Percentiles rank a stretch among this genome's conserved stretches.
Evolutionary conservation across 257 asterid species (phyloP).

Genomic region (Primulina tabacum): DNA sequence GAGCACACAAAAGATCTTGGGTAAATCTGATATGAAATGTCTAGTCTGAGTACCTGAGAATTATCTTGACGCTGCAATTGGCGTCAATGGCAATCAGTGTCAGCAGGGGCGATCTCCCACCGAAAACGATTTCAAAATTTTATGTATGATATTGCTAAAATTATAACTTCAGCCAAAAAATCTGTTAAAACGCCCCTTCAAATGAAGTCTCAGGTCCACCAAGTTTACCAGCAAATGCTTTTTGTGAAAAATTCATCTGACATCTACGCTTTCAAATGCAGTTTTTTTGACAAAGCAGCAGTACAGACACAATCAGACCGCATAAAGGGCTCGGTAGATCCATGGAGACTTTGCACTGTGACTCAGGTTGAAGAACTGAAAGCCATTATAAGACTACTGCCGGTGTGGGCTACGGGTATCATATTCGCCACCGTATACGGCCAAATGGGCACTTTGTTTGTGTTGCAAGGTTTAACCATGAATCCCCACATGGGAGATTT

Average conservation of each 20-base stretch:
- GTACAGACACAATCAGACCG: slow-evolving; percentile 48
- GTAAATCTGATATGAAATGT: slow-evolving; percentile 14
- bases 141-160: no score
- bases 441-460: slow-evolving; percentile 72
- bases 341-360: slow-evolving; percentile 62
- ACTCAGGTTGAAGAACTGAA: slow-evolving; percentile 74
- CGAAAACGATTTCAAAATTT: not conserved
- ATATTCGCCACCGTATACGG: slow-evolving; percentile 57
- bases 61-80: no score
- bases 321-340: slow-evolving; percentile 29
- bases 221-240: not conserved
- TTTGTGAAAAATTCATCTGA: not conserved
- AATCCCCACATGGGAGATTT: slow-evolving; percentile 38
- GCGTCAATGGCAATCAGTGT: no score
- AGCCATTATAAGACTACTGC: slow-evolving; percentile 44
- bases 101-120: not conserved
- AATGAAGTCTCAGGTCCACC: not conserved
- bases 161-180: not conserved
- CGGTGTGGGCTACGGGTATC: slow-evolving; percentile 66
- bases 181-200: not conserved
- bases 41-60: not conserved
- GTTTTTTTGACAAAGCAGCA: slow-evolving; percentile 72
- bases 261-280: slow-evolving; percentile 20
- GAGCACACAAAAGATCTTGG: slow-evolving; percentile 49
- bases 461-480: slow-evolving; percentile 67